Evolutionary conservation across 176 grass and related monocot genomes (phyloP), one percentile per base, ranked within the genome.

Genomic region (Puya raimondii): DNA sequence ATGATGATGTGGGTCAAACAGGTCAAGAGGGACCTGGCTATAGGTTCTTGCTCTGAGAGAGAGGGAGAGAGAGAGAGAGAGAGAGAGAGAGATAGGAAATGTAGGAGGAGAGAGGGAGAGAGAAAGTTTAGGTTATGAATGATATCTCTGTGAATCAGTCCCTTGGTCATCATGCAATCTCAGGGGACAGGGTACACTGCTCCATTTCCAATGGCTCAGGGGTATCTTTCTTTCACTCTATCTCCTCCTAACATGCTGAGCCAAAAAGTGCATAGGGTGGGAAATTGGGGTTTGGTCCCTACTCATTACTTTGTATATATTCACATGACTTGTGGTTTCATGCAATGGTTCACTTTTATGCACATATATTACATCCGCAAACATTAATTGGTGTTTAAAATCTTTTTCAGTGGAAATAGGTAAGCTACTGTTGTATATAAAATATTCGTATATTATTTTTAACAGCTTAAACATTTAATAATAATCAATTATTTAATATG

Each of bases 131-230:
- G 33, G 12, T 21, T 54, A 61, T 29, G 49, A 58, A 65, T n/a
- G 64, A 70, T 78, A 61, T 72, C 72, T 47, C 26, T 82, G 33
- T 42, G 33, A 42, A 42, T 42, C 33, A 42, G 33, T 42, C 33
- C 33, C 33, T 68, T 74, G 66, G 65, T 82, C 84, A 80, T 82
- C 87, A 85, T 69, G 70, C 81, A 73, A 85, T 88, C 87, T 81
- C 71, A 84, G 64, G 53, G 80, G 80, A 88, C 91, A 79, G 11
- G 72, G 76, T 83, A 83, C 91, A 75, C 20, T 52, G 68, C 52
- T 76, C 75, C 81, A 79, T 79, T 82, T 70, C 78, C 64, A 68
- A 79, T 66, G 64, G 2, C 69, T 21, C 7, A 48, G 12, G 13
- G 20, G 61, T 77, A 79, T 87, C 80, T 78, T n/a, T 74, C 21